Base-by-base conservation (phyloP, 352 stramenopile genomes). In the Blastocystis sp. region DNA sequence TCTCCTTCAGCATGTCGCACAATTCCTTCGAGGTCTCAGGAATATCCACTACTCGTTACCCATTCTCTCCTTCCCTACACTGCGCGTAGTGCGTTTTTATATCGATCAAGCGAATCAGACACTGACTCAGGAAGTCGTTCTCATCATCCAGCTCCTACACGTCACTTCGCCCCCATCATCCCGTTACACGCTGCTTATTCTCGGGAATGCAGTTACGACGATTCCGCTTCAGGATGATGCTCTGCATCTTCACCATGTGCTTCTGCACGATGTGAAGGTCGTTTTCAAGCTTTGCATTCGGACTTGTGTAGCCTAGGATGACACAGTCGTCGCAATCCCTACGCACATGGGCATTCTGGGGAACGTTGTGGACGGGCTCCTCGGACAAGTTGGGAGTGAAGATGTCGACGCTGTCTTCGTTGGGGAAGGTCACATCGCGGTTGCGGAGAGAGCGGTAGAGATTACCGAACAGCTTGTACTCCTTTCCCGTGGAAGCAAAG, bases 341-440 rank as follows among this genome's bases (percentile, higher is more conserved):
- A 80, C 67, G 41, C 2, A 89, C 45, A 77, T 89, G 63, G 37
- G 79, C 66, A 37, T 51, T 51, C 24, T 16, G 12, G 33, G 50
- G 29, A 13, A 71, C 24, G 31, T 65, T 89, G 3, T 74, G 24
- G 3, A 65, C 55, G 3, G 79, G 31, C 55, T 89, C 63, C 31
- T 89, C 63, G 6, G 67, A 89, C 93, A 97, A 92, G 94, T 94
- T 91, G 96, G 96, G 93, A 93, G 94, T 91, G 94, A 95, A 90
- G 93, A 95, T 91, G 96, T 97, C 90, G 94, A 97, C 91, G 21
- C 29, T 45, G n/a, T 31, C n/a, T 31, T 89, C 79, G 10, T 89
- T 35, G 10, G 45, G 62, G 45, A 89, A 89, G 1, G 62, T 33
- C 2, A 89, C 67, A 9, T 62, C 67, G n/a, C 79, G 63, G 51